Evolutionary conservation across 148 eudicot genomes (phyloP).

Genomic region (Silene latifolia): DNA sequence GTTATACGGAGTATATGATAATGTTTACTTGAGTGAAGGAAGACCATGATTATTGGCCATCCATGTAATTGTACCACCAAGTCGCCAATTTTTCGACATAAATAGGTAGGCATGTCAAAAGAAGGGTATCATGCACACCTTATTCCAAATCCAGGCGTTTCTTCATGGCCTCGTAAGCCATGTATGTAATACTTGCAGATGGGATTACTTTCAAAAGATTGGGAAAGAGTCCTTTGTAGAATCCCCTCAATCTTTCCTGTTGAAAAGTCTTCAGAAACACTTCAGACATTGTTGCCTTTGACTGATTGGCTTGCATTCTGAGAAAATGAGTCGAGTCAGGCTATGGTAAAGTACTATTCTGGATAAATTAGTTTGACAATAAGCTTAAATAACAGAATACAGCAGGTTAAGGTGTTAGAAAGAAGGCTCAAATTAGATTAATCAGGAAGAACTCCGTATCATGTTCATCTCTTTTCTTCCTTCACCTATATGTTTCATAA

Average conservation of each 20-base stretch:
- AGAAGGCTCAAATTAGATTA: not conserved
- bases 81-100: constrained; percentile 14
- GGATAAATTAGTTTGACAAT: not conserved
- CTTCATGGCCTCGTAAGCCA: constrained; percentile 88
- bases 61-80: constrained; percentile 24
- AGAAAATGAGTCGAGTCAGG: constrained; percentile 16
- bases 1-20: not conserved
- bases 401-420: not conserved
- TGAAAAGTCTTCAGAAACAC: constrained; percentile 62
- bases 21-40: constrained; percentile 24
- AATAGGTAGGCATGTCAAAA: constrained; percentile 18
- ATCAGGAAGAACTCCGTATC: not conserved
- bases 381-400: not conserved
- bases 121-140: constrained; percentile 17
- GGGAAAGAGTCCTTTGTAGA: constrained; percentile 94
- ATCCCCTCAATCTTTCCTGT: constrained; percentile 71
- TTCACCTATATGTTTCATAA: not conserved
- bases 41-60: constrained; percentile 25
- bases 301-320: constrained; percentile 89
- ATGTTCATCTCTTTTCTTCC: not conserved
- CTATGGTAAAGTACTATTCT: not conserved
- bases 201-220: constrained; percentile 95
- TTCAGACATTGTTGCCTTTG: constrained; percentile 62
- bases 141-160: constrained; percentile 70
- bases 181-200: constrained; percentile 86